phyloP scores from a whole-genome alignment of 2,329 filamentous ascomycete genomes.

The Exophiala sideris region DNA sequence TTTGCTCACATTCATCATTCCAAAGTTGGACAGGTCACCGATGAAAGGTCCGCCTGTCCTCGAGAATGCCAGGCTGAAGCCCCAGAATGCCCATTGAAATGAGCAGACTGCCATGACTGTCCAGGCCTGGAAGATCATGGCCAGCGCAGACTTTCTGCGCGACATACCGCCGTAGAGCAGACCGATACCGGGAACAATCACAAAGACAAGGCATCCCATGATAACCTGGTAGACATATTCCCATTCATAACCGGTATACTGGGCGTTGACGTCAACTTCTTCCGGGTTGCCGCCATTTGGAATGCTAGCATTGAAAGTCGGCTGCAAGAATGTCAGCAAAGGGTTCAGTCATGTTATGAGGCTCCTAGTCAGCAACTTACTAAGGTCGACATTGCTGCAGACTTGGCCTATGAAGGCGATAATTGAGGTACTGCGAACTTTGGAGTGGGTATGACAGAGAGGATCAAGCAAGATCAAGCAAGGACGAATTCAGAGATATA shows the following conservation, averaged over 20 bases:
- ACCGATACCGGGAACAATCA: conserved; percentile 66
- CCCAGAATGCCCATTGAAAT: conserved; percentile 62
- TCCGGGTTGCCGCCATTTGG: conserved; percentile 56
- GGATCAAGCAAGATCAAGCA: not conserved
- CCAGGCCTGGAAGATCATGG: conserved; percentile 61
- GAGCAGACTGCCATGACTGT: conserved; percentile 51
- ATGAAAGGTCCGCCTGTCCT: conserved; percentile 61
- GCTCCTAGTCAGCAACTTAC: conserved; percentile 3
- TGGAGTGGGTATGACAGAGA: not conserved
- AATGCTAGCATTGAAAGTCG: conserved; percentile 34
- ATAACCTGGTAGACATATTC: conserved; percentile 60
- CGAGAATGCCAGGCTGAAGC: conserved; percentile 62
- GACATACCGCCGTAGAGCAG: conserved; percentile 63
- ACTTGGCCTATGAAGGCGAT: not conserved
- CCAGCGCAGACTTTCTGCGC: conserved; percentile 59
- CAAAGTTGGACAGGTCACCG: conserved; percentile 60
- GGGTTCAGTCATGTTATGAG: not conserved
- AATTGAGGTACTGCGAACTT: not conserved
- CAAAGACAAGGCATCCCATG: conserved; percentile 60
- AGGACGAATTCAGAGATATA: not conserved
- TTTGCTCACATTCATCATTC: conserved; percentile 61
- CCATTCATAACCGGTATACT: conserved; percentile 58
- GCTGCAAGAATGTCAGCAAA: conserved; percentile 7
- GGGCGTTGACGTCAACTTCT: conserved; percentile 54
- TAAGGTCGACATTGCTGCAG: conserved; percentile 13